These are phyloP conservation scores for Scutellaria galericulata DNA, from an alignment of 257 asterid genomes.

Conservation along the genomic window DNA sequence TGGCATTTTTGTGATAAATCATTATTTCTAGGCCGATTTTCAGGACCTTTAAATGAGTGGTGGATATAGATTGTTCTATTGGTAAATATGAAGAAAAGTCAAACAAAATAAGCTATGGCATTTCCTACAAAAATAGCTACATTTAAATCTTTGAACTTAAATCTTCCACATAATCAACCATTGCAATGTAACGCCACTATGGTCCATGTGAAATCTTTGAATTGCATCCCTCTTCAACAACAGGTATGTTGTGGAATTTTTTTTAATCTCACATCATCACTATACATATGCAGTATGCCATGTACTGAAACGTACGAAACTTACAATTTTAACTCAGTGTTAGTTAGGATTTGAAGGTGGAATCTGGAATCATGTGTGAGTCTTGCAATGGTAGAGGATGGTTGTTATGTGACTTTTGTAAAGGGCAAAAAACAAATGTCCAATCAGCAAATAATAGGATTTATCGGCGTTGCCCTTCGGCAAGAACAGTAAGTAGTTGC, in stretches of 20 bases:
- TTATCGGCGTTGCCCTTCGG: conserved; percentile 81
- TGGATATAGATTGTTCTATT: conserved; percentile 11
- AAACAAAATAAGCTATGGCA: too few relatives aligned
- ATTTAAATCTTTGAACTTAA: conserved; percentile 19
- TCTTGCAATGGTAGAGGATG: conserved; percentile 72
- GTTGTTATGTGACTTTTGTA: conserved; percentile 75
- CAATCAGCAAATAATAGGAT: conserved; percentile 57
- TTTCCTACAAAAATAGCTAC: conserved; percentile 31
- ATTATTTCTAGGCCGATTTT: conserved; percentile 24
- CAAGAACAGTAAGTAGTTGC: conserved; percentile 64
- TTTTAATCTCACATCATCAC: too few relatives aligned
- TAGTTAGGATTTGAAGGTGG: conserved; percentile 42
- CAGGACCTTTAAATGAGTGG: conserved; percentile 33
- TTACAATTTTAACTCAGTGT: background rate
- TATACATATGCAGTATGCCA: too few relatives aligned
- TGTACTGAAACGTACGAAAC: background rate
- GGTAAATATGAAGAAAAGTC: conserved; percentile 10
- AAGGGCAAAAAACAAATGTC: conserved; percentile 80
- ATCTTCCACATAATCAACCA: conserved; percentile 30
- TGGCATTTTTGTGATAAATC: conserved; percentile 43
- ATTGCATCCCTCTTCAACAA: conserved; percentile 48
- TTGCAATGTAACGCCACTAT: conserved; percentile 33
- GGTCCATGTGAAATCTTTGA: conserved; percentile 34
- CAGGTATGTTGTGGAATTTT: conserved; percentile 35
- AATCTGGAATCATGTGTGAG: conserved; percentile 56